A percentile compares a stretch with the other conserved stretches of the same genome.
These are phyloP conservation scores for Trypanosoma cruzi DNA, from an alignment of 208 protist species.

Conservation along the genomic window DNA sequence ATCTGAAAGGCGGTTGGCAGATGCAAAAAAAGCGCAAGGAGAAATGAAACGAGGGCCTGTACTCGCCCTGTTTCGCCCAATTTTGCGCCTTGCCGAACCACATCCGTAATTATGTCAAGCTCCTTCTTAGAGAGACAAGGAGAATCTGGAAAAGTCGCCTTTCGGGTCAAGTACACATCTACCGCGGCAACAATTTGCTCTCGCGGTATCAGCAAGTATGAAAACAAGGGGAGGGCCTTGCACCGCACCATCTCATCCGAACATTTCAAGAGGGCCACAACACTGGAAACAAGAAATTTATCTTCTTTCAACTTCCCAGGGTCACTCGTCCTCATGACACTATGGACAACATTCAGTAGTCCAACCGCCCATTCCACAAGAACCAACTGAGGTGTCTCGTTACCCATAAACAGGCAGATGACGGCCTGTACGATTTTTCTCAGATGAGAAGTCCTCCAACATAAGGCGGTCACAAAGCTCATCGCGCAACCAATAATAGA, in stretches of 20 bases:
- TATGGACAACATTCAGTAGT: conserved; percentile 17
- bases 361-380: conserved; percentile 28
- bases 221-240: conserved; percentile 22
- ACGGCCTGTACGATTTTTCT: conserved; percentile 20
- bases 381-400: neutral
- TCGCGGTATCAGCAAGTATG: conserved; percentile 6
- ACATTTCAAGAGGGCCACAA: conserved; percentile 23
- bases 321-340: conserved; percentile 3
- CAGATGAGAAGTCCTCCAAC: conserved; percentile 14
- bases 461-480: conserved; percentile 15
- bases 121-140: conserved; percentile 20
- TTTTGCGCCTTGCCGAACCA: neutral
- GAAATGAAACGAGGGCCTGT: conserved; percentile 17
- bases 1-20: conserved; percentile 17
- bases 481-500: conserved; percentile 24
- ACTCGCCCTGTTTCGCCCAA: neutral
- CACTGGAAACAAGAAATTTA: conserved; percentile 18
- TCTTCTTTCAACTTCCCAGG: neutral
- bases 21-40: conserved; percentile 14
- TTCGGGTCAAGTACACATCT: conserved; percentile 22
- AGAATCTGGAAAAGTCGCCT: neutral
- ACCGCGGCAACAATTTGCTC: conserved; percentile 17
- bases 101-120: conserved; percentile 18
- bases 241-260: conserved; percentile 18
- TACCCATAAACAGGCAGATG: conserved; percentile 8